Evolutionary conservation across 2,329 filamentous ascomycete genomes (phyloP).

Genomic region (Anisogramma anomala): DNA sequence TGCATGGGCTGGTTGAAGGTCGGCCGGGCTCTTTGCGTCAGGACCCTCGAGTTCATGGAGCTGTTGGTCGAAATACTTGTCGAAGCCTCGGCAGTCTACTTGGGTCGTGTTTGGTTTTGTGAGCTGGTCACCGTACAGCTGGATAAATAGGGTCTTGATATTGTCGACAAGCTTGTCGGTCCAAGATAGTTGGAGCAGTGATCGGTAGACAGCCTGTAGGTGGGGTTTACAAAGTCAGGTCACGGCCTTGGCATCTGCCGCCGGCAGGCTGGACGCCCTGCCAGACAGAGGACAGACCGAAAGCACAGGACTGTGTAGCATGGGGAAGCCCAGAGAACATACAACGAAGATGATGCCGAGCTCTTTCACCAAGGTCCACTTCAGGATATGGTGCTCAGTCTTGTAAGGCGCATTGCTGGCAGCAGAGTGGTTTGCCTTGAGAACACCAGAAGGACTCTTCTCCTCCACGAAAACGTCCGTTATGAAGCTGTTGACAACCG

Average conservation of each 20-base stretch:
- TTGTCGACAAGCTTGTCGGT: constrained; percentile 95
- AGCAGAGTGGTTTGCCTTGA: constrained; percentile 48
- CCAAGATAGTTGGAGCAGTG: constrained; percentile 88
- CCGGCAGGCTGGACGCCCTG: no score
- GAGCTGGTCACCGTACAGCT: constrained; percentile 79
- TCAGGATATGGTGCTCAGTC: constrained; percentile 86
- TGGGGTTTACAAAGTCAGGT: background rate
- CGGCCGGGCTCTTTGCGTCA: constrained; percentile 26
- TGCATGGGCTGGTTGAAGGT: constrained; percentile 15
- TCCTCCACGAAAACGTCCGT: constrained; percentile 97
- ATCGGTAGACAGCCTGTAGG: constrained; percentile 83
- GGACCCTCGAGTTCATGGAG: constrained; percentile 65
- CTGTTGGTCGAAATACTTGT: constrained; percentile 90
- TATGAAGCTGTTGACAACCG: constrained; percentile 88
- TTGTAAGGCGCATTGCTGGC: constrained; percentile 64
- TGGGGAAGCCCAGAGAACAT: constrained; percentile 21
- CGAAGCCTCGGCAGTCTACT: constrained; percentile 69
- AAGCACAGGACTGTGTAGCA: background rate
- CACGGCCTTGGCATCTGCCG: background rate
- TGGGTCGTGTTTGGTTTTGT: constrained; percentile 68
- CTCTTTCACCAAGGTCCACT: constrained; percentile 89
- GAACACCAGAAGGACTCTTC: constrained; percentile 52
- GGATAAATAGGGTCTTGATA: constrained; percentile 81
- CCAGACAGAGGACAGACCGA: background rate
- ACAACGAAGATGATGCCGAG: constrained; percentile 92